phyloP scores from a whole-genome alignment of 1,284 basidiomycete genomes.

The Apiotrichum domesticum region DNA sequence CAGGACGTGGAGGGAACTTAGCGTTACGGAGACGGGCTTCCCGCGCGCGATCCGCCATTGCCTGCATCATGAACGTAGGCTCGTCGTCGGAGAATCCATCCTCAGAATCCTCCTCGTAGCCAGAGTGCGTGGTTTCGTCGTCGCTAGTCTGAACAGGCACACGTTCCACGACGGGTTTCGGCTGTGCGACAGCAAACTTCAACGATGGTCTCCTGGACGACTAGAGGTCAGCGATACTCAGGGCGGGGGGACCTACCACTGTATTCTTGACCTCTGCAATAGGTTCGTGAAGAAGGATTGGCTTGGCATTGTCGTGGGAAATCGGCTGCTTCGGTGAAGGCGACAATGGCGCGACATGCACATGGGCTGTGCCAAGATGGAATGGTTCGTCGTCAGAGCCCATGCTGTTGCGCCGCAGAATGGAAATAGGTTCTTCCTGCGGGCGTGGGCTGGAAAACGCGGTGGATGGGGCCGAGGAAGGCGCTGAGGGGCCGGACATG shows the following conservation, averaged over 20 bases:
- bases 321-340: conserved; percentile 4
- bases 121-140: conserved; percentile 2
- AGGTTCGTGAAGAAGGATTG: background rate
- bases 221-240: too few relatives aligned
- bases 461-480: conserved; percentile 27
- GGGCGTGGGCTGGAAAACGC: conserved; percentile 26
- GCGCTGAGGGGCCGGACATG: conserved; percentile 17
- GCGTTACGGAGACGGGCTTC: background rate
- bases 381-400: conserved; percentile 22
- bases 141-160: background rate
- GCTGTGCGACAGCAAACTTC: conserved; percentile 29
- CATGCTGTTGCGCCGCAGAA: conserved; percentile 25
- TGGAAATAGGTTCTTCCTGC: conserved; percentile 20
- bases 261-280: background rate
- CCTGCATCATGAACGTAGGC: conserved; percentile 6
- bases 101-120: conserved; percentile 37
- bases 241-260: too few relatives aligned
- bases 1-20: conserved; percentile 5
- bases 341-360: background rate
- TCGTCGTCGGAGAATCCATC: conserved; percentile 26
- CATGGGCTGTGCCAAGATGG: conserved; percentile 8
- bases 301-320: background rate
- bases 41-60: conserved; percentile 7
- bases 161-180: conserved; percentile 16
- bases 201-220: conserved; percentile 32